Conservation (phyloP, 148 eudicot genomes). For the Rhododendron simsii region DNA sequence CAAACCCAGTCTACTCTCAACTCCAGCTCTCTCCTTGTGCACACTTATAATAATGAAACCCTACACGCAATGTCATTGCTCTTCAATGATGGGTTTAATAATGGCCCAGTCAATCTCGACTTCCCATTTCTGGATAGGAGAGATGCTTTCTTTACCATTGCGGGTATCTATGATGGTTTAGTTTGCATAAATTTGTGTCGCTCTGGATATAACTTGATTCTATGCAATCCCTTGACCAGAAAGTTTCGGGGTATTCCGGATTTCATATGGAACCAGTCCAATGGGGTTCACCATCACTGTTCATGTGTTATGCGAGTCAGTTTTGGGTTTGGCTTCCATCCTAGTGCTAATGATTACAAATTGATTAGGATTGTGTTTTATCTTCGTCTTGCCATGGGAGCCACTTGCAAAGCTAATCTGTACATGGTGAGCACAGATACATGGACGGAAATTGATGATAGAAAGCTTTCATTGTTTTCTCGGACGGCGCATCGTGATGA, state of each 20-base stretch:
- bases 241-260: background rate
- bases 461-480: background rate
- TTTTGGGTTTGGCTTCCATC: too few species aligned
- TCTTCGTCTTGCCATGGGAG: too few species aligned
- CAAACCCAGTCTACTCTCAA: background rate
- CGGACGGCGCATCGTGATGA: background rate
- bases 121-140: background rate
- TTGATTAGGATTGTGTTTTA: too few species aligned
- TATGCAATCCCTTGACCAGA: background rate
- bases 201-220: background rate
- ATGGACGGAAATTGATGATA: background rate
- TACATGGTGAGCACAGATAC: background rate
- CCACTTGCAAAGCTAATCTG: too few species aligned
- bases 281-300: too few species aligned
- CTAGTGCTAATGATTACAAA: too few species aligned
- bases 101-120: background rate
- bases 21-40: too few species aligned
- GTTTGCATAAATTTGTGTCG: background rate
- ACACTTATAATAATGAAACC: too few species aligned
- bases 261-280: too few species aligned
- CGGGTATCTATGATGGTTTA: background rate
- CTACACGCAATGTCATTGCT: background rate
- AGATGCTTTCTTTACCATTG: too few species aligned
- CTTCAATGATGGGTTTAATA: too few species aligned
- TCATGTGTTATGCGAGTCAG: too few species aligned